A percentile compares a stretch with the other conserved stretches of the same genome.
phyloP scores from a whole-genome alignment of 2,329 filamentous ascomycete species.

The Aspergillus carbonarius region DNA sequence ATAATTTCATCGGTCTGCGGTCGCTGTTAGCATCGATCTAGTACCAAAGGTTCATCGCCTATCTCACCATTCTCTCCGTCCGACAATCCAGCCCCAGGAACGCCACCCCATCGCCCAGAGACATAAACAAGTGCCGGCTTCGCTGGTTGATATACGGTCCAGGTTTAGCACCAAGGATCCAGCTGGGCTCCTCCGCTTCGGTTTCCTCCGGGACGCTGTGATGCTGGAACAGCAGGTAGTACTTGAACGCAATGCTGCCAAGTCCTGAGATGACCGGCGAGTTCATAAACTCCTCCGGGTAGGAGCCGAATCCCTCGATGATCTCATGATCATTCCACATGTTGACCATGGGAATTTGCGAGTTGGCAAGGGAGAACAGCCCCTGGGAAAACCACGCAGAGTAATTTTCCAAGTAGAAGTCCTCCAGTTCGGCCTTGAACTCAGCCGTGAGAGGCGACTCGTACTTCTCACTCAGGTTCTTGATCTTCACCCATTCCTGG shows the following conservation, averaged over 20 bases:
- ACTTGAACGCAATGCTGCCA: conserved; percentile 92
- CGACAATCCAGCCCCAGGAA: conserved; percentile 88
- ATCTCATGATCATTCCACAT: conserved; percentile 96
- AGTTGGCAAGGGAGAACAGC: conserved; percentile 85
- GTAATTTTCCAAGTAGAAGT: conserved; percentile 85
- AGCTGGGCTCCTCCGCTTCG: conserved; percentile 81
- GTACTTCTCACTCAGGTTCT: conserved; percentile 77
- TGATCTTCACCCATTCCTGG: conserved; percentile 78
- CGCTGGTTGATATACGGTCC: conserved; percentile 89
- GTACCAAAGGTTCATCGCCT: background rate
- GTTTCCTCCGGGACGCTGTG: conserved; percentile 82
- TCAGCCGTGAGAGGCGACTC: conserved; percentile 72
- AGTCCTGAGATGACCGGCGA: conserved; percentile 86
- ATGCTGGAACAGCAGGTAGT: conserved; percentile 98
- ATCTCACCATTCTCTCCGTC: conserved; percentile 71
- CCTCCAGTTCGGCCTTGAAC: conserved; percentile 85
- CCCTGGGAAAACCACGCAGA: conserved; percentile 96
- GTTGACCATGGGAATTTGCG: conserved; percentile 97
- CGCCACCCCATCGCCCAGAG: conserved; percentile 72
- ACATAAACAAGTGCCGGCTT: conserved; percentile 83
- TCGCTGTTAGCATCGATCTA: conserved; percentile 22
- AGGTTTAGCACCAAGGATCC: conserved; percentile 74
- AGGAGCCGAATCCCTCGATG: conserved; percentile 89
- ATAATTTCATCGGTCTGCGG: conserved; percentile 70
- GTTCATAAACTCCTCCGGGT: conserved; percentile 86